Conservation (phyloP, 768 basidiomycete species). For the Amanita thiersii region DNA sequence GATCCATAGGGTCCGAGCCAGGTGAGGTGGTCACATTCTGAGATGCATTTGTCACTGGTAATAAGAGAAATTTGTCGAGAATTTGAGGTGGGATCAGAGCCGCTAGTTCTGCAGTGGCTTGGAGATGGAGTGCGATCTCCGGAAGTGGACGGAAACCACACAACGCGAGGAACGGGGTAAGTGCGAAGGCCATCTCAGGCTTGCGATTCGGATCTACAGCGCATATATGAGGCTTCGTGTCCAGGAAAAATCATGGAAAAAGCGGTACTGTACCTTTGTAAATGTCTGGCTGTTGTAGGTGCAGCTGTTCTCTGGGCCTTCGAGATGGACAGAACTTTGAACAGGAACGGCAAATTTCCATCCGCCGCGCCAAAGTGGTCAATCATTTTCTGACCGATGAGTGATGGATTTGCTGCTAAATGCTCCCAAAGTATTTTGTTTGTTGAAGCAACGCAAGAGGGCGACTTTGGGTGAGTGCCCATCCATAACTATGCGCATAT, state of each 20-base stretch:
- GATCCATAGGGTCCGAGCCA: conserved; percentile 27
- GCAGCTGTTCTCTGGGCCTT: conserved; percentile 75
- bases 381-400: conserved; percentile 57
- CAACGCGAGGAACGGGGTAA: conserved; percentile 84
- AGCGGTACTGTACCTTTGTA: conserved; percentile 81
- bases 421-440: conserved; percentile 44
- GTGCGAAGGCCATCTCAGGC: conserved; percentile 97
- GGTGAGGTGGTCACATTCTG: not conserved
- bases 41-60: conserved; percentile 24
- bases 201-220: conserved; percentile 87
- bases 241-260: not conserved
- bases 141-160: conserved; percentile 88
- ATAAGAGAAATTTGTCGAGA: conserved; percentile 39
- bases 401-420: conserved; percentile 55
- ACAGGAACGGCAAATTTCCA: conserved; percentile 82
- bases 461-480: conserved; percentile 84
- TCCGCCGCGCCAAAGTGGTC: conserved; percentile 43
- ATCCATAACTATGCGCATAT: conserved; percentile 77
- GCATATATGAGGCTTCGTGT: not conserved
- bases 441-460: conserved; percentile 30
- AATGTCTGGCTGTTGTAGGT: conserved; percentile 62
- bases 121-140: conserved; percentile 61
- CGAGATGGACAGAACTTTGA: conserved; percentile 86
- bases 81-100: conserved; percentile 57
- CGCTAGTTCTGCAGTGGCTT: conserved; percentile 66